A percentile compares a stretch with the other conserved stretches of the same genome.
phyloP scores from a whole-genome alignment of 257 asterid genomes.

The Rehmannia glutinosa region DNA sequence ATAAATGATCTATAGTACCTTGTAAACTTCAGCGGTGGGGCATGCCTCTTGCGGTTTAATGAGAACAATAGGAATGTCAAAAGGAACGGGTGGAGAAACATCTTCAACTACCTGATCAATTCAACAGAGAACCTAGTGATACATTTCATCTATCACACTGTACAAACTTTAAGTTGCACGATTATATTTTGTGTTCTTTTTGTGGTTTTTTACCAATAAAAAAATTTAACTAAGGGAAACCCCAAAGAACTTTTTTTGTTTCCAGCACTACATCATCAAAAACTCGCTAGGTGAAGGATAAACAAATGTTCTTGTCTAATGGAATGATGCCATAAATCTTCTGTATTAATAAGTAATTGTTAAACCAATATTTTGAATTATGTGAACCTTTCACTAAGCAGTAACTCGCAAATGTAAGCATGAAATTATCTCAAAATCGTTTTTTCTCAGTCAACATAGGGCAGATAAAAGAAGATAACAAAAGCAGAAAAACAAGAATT shows the following conservation, averaged over 20 bases:
- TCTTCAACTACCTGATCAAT: conserved; percentile 68
- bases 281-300: background rate
- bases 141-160: background rate
- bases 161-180: background rate
- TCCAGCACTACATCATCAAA: background rate
- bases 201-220: background rate
- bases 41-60: conserved; percentile 92
- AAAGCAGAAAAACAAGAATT: background rate
- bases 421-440: background rate
- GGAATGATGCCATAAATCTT: background rate
- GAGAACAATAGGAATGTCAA: conserved; percentile 81
- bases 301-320: background rate
- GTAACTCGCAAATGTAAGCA: background rate
- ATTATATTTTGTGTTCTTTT: background rate
- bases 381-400: background rate
- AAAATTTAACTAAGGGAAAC: background rate
- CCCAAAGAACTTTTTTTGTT: background rate
- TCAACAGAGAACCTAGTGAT: background rate
- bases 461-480: background rate
- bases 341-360: background rate
- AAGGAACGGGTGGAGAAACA: conserved; percentile 54
- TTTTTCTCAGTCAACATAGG: background rate
- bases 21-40: conserved; percentile 96
- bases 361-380: background rate
- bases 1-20: conserved; percentile 37